These are phyloP conservation scores for Trichophyton benhamiae DNA, from an alignment of 2,329 filamentous ascomycete species.

Conservation along the genomic window DNA sequence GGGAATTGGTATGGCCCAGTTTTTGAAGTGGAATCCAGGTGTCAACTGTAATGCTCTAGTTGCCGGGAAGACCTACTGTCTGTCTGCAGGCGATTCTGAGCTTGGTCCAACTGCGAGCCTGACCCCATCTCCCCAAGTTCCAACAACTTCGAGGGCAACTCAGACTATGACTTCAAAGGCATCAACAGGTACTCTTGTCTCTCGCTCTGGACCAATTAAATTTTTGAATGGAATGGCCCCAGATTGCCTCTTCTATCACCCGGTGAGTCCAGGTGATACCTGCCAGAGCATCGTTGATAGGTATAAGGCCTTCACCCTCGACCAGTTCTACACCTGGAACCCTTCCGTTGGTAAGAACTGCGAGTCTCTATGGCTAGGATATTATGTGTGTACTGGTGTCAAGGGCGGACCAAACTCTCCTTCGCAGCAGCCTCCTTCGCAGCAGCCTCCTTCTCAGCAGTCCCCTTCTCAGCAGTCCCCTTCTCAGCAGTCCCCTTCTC, in stretches of 20 bases:
- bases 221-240: background rate
- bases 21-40: background rate
- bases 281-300: background rate
- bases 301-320: background rate
- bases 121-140: background rate
- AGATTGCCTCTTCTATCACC: background rate
- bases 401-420: background rate
- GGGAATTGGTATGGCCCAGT: background rate
- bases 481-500: too few species aligned
- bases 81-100: background rate
- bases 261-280: background rate
- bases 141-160: background rate
- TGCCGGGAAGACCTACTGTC: background rate
- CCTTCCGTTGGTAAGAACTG: background rate
- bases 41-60: background rate
- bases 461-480: too few species aligned
- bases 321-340: background rate
- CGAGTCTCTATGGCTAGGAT: background rate
- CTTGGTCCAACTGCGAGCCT: background rate
- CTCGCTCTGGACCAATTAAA: background rate
- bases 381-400: background rate
- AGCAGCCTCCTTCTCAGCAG: background rate
- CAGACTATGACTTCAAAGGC: background rate
- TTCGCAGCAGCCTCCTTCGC: background rate
- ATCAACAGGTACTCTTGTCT: background rate